Evolutionary conservation across 805 yeast species (phyloP).

Genomic region (Saccharomycopsis synnaedendra): DNA sequence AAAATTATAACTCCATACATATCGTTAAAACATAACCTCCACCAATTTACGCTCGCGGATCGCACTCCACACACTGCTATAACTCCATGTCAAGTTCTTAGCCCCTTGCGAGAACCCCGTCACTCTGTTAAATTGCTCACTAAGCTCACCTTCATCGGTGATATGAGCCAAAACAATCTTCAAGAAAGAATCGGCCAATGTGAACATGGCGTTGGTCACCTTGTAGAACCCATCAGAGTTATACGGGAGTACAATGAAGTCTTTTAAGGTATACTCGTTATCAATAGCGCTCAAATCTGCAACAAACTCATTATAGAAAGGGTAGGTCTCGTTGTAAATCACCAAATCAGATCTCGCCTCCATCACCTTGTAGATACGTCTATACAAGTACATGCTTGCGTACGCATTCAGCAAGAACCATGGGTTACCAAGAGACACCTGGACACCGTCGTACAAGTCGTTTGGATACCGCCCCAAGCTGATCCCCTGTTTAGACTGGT

Average conservation of each 20-base stretch:
- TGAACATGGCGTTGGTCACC: constrained; percentile 33
- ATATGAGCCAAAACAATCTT: constrained; percentile 48
- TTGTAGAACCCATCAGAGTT: constrained; percentile 30
- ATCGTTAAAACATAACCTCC: background rate
- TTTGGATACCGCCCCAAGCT: constrained; percentile 73
- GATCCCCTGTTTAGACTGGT: constrained; percentile 31
- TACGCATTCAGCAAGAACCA: constrained; percentile 71
- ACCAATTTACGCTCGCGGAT: constrained; percentile 34
- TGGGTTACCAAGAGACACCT: constrained; percentile 61
- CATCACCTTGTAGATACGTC: constrained; percentile 36
- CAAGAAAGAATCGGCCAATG: constrained; percentile 59
- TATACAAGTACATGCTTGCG: constrained; percentile 54
- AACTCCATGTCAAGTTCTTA: constrained; percentile 79
- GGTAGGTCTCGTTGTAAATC: constrained; percentile 23
- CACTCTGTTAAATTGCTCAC: constrained; percentile 79
- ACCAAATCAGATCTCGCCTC: constrained; percentile 31
- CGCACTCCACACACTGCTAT: constrained; percentile 65
- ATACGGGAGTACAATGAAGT: constrained; percentile 6
- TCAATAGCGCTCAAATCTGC: constrained; percentile 16
- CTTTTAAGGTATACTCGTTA: background rate
- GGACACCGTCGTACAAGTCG: constrained; percentile 59
- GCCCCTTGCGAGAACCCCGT: constrained; percentile 89
- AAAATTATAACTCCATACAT: background rate
- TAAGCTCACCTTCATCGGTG: constrained; percentile 58
- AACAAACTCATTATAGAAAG: constrained; percentile 24